These are phyloP conservation scores for Cercis canadensis DNA, from an alignment of 306 rosid genomes.

Conservation along the genomic window DNA sequence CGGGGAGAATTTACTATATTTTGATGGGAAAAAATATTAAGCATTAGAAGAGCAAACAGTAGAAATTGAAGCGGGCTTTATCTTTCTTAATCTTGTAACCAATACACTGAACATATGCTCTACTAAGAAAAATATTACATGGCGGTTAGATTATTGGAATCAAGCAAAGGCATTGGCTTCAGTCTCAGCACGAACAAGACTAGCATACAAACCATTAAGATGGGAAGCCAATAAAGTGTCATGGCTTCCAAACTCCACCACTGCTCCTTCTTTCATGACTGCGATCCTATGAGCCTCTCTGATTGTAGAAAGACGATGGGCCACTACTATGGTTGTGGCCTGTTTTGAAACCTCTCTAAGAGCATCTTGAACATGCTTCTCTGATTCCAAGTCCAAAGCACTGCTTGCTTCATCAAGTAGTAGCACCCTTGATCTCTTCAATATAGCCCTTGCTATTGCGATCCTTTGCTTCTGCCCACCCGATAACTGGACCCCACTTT, in stretches of 20 bases:
- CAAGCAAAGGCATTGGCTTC: slow-evolving; percentile 75
- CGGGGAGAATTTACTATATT: too few relatives aligned
- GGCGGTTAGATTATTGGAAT: slow-evolving; percentile 10
- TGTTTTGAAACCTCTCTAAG: slow-evolving; percentile 52
- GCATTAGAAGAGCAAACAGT: not conserved
- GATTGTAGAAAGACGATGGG: slow-evolving; percentile 78
- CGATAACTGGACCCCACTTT: slow-evolving; percentile 81
- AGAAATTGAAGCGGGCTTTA: slow-evolving; percentile 10
- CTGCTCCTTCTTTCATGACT: slow-evolving; percentile 71
- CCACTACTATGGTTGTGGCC: slow-evolving; percentile 80
- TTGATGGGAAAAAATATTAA: too few relatives aligned
- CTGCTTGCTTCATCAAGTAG: slow-evolving; percentile 96
- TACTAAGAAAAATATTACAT: too few relatives aligned
- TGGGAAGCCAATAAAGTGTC: slow-evolving; percentile 62
- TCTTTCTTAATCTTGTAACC: not conserved
- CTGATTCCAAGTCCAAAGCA: slow-evolving; percentile 87
- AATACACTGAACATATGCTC: too few relatives aligned
- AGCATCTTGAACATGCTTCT: slow-evolving; percentile 76
- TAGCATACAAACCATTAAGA: slow-evolving; percentile 70
- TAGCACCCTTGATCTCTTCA: slow-evolving; percentile 75
- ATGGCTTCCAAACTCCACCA: slow-evolving; percentile 80
- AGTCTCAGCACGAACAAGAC: slow-evolving; percentile 71
- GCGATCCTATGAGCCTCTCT: slow-evolving; percentile 75
- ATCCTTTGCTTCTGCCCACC: slow-evolving; percentile 93
- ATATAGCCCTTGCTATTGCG: slow-evolving; percentile 83